Percentiles rank a stretch among this genome's conserved stretches.
phyloP scores from a whole-genome alignment of 2,329 filamentous ascomycete genomes.

The Phialophora tarda region DNA sequence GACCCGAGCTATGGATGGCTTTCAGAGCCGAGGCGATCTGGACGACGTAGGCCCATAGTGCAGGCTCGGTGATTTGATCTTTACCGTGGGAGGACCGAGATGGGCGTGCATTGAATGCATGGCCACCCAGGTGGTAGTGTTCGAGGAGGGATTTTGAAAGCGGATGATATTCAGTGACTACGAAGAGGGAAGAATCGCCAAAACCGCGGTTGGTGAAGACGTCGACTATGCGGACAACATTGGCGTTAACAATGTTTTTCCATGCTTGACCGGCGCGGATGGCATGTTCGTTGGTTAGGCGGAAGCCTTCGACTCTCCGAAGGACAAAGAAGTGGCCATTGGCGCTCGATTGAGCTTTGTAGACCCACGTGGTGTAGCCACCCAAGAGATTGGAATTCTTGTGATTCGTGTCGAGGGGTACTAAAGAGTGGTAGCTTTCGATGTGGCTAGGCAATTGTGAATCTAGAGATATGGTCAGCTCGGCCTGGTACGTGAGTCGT shows the following conservation, averaged over 20 bases:
- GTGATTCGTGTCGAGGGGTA: slow-evolving; percentile 83
- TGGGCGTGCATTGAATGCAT: slow-evolving; percentile 48
- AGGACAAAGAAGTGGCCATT: slow-evolving; percentile 89
- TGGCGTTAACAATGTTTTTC: slow-evolving; percentile 82
- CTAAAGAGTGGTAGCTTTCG: slow-evolving; percentile 89
- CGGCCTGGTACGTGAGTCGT: not conserved
- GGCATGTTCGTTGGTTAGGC: slow-evolving; percentile 84
- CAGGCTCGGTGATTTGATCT: slow-evolving; percentile 68
- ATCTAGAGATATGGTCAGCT: slow-evolving; percentile 48
- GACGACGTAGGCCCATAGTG: slow-evolving; percentile 89
- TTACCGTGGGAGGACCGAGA: slow-evolving; percentile 51
- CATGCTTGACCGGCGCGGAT: slow-evolving; percentile 86
- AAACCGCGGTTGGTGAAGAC: slow-evolving; percentile 93
- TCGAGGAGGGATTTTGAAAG: slow-evolving; percentile 88
- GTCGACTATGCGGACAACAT: slow-evolving; percentile 84
- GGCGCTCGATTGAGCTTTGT: slow-evolving; percentile 88
- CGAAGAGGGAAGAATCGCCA: slow-evolving; percentile 90
- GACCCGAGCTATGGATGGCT: slow-evolving; percentile 77
- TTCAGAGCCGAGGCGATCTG: slow-evolving; percentile 89
- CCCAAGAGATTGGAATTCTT: slow-evolving; percentile 76
- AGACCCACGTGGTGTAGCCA: slow-evolving; percentile 89
- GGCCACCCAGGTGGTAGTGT: slow-evolving; percentile 62
- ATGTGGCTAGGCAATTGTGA: slow-evolving; percentile 75
- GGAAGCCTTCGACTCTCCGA: slow-evolving; percentile 84
- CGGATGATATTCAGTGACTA: slow-evolving; percentile 92